A percentile compares a stretch with the other conserved stretches of the same genome.
Conservation (phyloP, 2,329 filamentous ascomycete species). For the Bimuria novae-zelandiae region DNA sequence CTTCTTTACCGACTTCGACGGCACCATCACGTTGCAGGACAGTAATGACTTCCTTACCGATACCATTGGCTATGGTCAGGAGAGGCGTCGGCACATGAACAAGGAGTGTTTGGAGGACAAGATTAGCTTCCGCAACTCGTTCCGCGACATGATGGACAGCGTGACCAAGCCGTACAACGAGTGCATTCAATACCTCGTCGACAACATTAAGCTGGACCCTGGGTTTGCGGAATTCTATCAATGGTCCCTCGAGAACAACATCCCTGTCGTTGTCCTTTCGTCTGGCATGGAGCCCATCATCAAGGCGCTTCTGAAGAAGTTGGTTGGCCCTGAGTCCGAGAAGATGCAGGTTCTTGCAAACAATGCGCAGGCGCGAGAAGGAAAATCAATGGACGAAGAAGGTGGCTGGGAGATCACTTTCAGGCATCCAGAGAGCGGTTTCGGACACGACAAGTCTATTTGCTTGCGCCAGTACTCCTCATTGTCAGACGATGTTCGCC, state of each 20-base stretch:
- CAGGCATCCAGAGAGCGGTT: constrained; percentile 79
- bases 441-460: constrained; percentile 96
- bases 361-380: constrained; percentile 69
- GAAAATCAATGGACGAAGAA: constrained; percentile 79
- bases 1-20: constrained; percentile 99
- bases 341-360: constrained; percentile 93
- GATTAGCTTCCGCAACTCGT: constrained; percentile 78
- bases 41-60: constrained; percentile 80
- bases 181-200: constrained; percentile 76
- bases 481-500: constrained; percentile 69
- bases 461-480: constrained; percentile 86
- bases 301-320: constrained; percentile 75
- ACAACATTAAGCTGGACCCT: constrained; percentile 87
- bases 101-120: constrained; percentile 73
- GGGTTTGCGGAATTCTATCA: constrained; percentile 85
- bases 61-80: constrained; percentile 81
- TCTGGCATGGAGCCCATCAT: constrained; percentile 95
- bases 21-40: constrained; percentile 82
- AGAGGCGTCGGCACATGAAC: constrained; percentile 74
- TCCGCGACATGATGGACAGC: constrained; percentile 90
- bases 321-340: constrained; percentile 77
- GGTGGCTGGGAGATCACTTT: constrained; percentile 87
- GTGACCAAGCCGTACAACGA: constrained; percentile 78
- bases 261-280: constrained; percentile 89
- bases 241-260: constrained; percentile 79